Conservation (phyloP, 257 asterid species). For the Voacanga thouarsii region DNA sequence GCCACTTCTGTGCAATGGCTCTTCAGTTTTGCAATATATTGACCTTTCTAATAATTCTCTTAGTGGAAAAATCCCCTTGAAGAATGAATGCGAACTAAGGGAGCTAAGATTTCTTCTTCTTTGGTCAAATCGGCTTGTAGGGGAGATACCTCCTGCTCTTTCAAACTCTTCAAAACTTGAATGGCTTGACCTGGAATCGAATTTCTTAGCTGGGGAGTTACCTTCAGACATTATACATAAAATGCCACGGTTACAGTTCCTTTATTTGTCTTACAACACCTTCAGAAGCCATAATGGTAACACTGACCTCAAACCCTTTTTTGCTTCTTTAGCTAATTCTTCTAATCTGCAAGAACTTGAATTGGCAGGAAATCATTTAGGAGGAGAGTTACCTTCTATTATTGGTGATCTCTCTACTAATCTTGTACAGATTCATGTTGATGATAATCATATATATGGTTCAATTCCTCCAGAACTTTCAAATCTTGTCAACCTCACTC, state of each 20-base stretch:
- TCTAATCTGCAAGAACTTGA: conserved; percentile 70
- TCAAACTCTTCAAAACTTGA: conserved; percentile 58
- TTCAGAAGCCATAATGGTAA: conserved; percentile 56
- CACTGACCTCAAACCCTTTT: conserved; percentile 58
- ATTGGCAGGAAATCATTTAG: conserved; percentile 60
- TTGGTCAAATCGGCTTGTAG: conserved; percentile 68
- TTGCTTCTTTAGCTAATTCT: conserved; percentile 45
- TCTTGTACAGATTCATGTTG: conserved; percentile 58
- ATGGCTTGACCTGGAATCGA: conserved; percentile 78
- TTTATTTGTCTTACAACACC: conserved; percentile 60
- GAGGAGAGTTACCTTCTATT: conserved; percentile 71
- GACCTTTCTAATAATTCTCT: conserved; percentile 85
- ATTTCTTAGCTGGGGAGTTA: conserved; percentile 57
- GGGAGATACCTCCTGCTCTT: conserved; percentile 54
- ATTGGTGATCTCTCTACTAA: conserved; percentile 55
- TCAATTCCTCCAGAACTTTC: conserved; percentile 59
- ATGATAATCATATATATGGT: conserved; percentile 56
- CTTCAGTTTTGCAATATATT: conserved; percentile 47
- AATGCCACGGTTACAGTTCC: conserved; percentile 52
- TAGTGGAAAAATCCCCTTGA: conserved; percentile 51
- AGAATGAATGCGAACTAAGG: conserved; percentile 37
- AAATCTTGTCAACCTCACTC: conserved; percentile 56
- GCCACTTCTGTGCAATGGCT: conserved; percentile 52
- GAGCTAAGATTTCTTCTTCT: conserved; percentile 64
- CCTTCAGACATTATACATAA: conserved; percentile 42